Conservation (phyloP, 2,329 filamentous ascomycete species). For the Colletotrichum endophyticum region DNA sequence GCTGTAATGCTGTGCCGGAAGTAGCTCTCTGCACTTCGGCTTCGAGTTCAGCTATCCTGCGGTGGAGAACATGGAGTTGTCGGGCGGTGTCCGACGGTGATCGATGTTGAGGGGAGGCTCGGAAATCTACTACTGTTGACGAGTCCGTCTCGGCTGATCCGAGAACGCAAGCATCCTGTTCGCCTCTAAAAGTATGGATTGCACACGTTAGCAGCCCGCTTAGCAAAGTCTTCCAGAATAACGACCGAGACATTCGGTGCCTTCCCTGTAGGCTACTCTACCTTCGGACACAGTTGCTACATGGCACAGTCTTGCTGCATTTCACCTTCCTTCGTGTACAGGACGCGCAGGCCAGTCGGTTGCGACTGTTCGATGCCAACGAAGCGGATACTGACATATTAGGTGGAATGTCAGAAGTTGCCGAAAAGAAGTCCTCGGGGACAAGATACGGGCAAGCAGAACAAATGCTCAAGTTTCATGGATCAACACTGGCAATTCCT, state of each 20-base stretch:
- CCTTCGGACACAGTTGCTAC: constrained; percentile 26
- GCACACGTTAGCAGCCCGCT: background rate
- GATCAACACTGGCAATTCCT: background rate
- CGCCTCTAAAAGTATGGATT: background rate
- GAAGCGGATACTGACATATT: background rate
- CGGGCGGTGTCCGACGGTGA: background rate
- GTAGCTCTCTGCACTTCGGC: background rate
- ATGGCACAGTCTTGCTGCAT: constrained; percentile 29
- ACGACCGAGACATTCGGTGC: background rate
- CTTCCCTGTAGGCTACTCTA: background rate
- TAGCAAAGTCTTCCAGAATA: background rate
- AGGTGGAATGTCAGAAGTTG: background rate
- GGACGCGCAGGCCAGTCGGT: constrained; percentile 20
- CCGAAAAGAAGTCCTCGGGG: background rate
- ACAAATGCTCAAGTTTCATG: background rate
- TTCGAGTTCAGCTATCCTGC: background rate
- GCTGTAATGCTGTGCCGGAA: background rate
- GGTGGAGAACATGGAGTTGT: background rate
- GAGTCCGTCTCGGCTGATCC: background rate
- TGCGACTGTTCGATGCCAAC: background rate
- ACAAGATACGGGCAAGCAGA: background rate
- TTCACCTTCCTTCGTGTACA: constrained; percentile 28
- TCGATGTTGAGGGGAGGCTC: background rate
- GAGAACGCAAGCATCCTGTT: background rate
- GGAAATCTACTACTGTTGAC: background rate